These are phyloP conservation scores for Mimosa bimucronata DNA, from an alignment of 306 rosid genomes.

Conservation along the genomic window DNA sequence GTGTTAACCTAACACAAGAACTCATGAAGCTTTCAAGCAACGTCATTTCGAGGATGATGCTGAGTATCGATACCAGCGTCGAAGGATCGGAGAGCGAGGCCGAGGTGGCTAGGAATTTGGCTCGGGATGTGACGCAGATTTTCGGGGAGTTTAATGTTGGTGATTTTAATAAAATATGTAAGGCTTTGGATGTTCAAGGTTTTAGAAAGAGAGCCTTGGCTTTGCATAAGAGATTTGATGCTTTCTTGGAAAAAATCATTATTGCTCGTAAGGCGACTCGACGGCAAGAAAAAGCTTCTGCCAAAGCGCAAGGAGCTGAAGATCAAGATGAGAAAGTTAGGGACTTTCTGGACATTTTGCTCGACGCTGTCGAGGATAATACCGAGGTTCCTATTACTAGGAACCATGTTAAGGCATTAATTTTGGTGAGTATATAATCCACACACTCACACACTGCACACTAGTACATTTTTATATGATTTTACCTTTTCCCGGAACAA, in stretches of 20 bases:
- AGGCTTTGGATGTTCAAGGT: conserved; percentile 42
- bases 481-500: too few species aligned
- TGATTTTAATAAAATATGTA: conserved; percentile 37
- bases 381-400: conserved; percentile 41
- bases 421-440: conserved; percentile 37
- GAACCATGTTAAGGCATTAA: conserved; percentile 48
- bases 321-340: conserved; percentile 26
- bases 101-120: conserved; percentile 36
- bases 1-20: conserved; percentile 40
- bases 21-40: conserved; percentile 49
- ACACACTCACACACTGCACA: too few species aligned
- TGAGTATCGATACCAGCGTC: conserved; percentile 41
- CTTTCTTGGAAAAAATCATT: conserved; percentile 49
- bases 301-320: neutral
- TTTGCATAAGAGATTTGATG: conserved; percentile 46
- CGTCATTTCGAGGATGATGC: conserved; percentile 50
- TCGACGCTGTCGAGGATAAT: conserved; percentile 38
- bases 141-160: conserved; percentile 45
- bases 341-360: conserved; percentile 55
- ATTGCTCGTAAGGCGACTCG: conserved; percentile 43
- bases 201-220: conserved; percentile 44
- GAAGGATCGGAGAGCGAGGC: conserved; percentile 27
- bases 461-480: too few species aligned
- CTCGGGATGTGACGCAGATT: conserved; percentile 45
- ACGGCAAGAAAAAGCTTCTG: neutral